A percentile compares a stretch with the other conserved stretches of the same genome.
Evolutionary conservation across 208 protist genomes (phyloP).

Genomic region (Leishmania braziliensis): DNA sequence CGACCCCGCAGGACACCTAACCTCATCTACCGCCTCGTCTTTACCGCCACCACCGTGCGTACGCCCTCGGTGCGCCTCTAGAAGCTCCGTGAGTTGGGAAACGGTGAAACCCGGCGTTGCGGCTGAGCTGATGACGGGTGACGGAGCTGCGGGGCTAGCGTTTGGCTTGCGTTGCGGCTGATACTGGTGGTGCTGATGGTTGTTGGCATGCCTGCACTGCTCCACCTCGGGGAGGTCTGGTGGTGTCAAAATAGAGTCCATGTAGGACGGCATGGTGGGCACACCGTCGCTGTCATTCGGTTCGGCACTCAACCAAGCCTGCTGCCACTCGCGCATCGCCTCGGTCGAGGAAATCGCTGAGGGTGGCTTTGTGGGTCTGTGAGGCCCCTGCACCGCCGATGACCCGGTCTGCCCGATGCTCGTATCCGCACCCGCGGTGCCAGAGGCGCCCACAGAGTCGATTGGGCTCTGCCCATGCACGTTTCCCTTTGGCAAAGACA

Average conservation of each 20-base stretch:
- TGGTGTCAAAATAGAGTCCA: neutral
- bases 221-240: neutral
- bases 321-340: neutral
- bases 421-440: neutral
- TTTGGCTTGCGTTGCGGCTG: neutral
- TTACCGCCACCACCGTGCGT: neutral
- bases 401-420: neutral
- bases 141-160: neutral
- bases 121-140: neutral
- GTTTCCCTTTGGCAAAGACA: neutral
- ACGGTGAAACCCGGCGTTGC: constrained; percentile 28
- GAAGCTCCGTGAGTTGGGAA: constrained; percentile 23
- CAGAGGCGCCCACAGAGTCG: neutral
- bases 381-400: neutral
- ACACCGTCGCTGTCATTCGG: neutral
- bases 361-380: neutral
- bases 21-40: neutral
- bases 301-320: neutral
- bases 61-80: constrained; percentile 15
- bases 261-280: neutral
- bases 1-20: constrained; percentile 36
- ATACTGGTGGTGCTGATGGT: neutral
- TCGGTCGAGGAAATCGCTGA: neutral
- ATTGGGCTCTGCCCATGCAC: neutral
- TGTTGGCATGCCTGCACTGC: neutral